Evolutionary conservation across 768 basidiomycete genomes (phyloP), one percentile per base, ranked within the genome.

Genomic region (Botryobasidium botryosum): DNA sequence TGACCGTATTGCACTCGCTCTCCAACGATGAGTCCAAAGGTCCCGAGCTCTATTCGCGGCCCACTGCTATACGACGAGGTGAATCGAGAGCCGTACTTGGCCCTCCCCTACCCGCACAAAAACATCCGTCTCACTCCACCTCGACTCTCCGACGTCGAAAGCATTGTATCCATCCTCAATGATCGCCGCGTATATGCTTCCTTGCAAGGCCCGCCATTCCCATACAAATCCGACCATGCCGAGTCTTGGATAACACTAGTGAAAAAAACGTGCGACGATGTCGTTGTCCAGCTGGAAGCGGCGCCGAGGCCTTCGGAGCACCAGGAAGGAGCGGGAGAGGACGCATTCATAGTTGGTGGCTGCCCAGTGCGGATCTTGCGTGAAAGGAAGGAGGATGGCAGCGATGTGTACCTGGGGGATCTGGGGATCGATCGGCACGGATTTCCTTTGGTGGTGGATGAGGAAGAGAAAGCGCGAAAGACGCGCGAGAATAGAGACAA

Each of bases 81-180:
- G 21, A 71, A 68, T 1, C 65, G 65, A 35, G 74, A 77, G 51
- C 68, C 67, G 1, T 78, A 71, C 57, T 63, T 79, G 13, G 69
- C 68, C 8, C 64, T 79, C 18, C 61, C 66, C 3, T 50, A 57
- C 28, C 73, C 73, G 31, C 62, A 65, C 44, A 64, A 71, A 38
- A 62, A 63, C 47, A 70, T 78, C 50, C 68, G 79, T 45, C 49
- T 79, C 29, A 79, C 76, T 5, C 69, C 77, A 15, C 71, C 72
- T 15, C 71, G 76, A 32, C 42, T 53, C 21, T 58, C 55, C 29
- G 73, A 77, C 51, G 64, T 58, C 10, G 56, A 63, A 23, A 42
- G 53, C 6, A 46, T 64, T n/a, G 49, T 63, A 5, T 50, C 61
- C 1, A 53, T 63, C 46, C 51, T 77, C 52, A 77, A 75, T 49